phyloP scores from a whole-genome alignment of 306 rosid genomes.

The Prunus mongolica region DNA sequence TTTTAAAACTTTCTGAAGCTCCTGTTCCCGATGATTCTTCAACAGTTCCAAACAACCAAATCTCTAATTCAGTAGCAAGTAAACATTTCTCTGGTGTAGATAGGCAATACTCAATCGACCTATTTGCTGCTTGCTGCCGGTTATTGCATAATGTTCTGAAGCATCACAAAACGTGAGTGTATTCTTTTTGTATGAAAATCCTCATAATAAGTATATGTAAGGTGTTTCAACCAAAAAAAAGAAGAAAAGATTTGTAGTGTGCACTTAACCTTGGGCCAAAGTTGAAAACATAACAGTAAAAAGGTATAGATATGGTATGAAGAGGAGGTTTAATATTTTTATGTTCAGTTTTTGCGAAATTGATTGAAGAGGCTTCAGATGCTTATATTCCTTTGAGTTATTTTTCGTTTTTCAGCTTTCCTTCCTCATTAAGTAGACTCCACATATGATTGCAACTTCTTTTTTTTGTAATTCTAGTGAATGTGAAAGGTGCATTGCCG shows the following conservation, averaged over 20 bases:
- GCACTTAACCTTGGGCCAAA: neutral
- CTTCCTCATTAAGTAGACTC: neutral
- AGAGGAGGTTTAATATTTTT: neutral
- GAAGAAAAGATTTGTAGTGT: neutral
- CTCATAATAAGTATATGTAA: neutral
- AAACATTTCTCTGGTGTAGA: slow-evolving; percentile 35
- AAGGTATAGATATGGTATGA: neutral
- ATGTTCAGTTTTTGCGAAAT: neutral
- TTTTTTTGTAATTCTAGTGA: slow-evolving; percentile 43
- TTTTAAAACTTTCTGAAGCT: slow-evolving; percentile 44
- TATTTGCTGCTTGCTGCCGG: slow-evolving; percentile 77
- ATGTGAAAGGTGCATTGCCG: slow-evolving; percentile 58
- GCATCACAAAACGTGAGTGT: slow-evolving; percentile 70
- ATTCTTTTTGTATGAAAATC: neutral
- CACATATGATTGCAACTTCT: slow-evolving; percentile 1
- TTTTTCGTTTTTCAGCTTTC: neutral
- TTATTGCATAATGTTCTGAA: slow-evolving; percentile 57
- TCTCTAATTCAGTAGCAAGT: slow-evolving; percentile 36
- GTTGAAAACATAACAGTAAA: neutral
- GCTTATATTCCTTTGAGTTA: neutral
- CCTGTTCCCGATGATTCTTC: slow-evolving; percentile 33
- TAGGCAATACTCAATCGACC: slow-evolving; percentile 51
- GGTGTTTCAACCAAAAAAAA: neutral
- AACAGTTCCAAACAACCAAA: slow-evolving; percentile 28
- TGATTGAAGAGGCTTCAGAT: neutral